These are phyloP conservation scores for Incumbomyces delicatus DNA, from an alignment of 2,329 filamentous ascomycete species.

Conservation along the genomic window DNA sequence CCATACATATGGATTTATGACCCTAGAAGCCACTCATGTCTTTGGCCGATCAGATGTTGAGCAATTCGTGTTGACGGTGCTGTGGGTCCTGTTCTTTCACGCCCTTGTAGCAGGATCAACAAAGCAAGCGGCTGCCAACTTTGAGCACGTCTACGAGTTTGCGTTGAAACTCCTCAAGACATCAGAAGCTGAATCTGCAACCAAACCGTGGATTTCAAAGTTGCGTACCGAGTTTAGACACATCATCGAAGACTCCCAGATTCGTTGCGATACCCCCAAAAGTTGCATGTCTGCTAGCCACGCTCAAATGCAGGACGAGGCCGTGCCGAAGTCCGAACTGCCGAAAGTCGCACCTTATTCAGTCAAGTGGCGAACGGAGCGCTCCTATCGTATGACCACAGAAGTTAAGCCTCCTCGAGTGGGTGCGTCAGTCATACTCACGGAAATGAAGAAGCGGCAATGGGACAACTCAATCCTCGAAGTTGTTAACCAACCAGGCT, in stretches of 20 bases:
- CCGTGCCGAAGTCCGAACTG: too few relatives aligned
- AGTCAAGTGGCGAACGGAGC: not conserved
- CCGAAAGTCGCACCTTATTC: too few relatives aligned
- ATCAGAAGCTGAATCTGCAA: not conserved
- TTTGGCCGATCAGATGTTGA: constrained; percentile 4
- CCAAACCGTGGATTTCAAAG: not conserved
- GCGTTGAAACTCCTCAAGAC: not conserved
- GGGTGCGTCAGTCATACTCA: too few relatives aligned
- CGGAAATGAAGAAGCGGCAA: too few relatives aligned
- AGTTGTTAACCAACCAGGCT: too few relatives aligned
- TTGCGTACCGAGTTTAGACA: not conserved
- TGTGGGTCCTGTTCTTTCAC: not conserved
- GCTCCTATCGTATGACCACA: too few relatives aligned
- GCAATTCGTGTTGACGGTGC: constrained; percentile 1
- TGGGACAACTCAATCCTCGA: too few relatives aligned
- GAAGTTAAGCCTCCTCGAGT: too few relatives aligned
- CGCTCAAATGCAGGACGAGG: not conserved
- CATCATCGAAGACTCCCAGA: not conserved
- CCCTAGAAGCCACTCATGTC: not conserved
- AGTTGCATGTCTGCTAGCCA: not conserved
- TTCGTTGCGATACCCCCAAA: not conserved
- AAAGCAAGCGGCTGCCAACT: not conserved
- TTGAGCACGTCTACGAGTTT: not conserved
- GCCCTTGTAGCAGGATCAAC: not conserved
- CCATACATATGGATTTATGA: not conserved